Conservation (phyloP, 108 stramenopile genomes). For the Nitzschia palea region DNA sequence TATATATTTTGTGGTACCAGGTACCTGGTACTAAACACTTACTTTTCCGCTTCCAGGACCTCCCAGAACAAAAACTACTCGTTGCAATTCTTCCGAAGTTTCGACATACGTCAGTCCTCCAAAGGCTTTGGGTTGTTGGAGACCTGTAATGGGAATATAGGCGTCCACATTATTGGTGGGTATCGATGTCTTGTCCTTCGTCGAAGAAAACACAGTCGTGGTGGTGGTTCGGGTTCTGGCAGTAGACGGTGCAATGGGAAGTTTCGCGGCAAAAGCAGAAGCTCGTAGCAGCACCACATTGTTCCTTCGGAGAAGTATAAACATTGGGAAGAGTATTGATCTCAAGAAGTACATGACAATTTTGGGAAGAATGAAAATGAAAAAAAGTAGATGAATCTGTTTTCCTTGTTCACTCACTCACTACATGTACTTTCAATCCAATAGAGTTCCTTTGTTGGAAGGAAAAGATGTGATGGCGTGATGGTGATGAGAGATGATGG, state of each 20-base stretch:
- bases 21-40: no score
- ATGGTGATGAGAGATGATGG: no score
- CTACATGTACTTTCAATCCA: no score
- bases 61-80: conserved; percentile 91
- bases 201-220: neutral
- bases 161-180: neutral
- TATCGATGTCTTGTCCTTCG: neutral
- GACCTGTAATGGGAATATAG: neutral
- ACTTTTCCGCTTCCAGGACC: conserved; percentile 70
- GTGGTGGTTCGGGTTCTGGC: no score
- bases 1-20: no score
- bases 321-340: neutral
- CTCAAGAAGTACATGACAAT: no score
- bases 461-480: no score
- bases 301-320: neutral
- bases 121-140: neutral
- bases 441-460: no score
- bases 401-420: no score
- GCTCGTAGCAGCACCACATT: neutral
- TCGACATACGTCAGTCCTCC: neutral
- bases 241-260: no score
- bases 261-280: neutral
- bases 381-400: no score
- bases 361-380: no score
- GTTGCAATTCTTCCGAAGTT: neutral